Base-by-base conservation (phyloP, 257 asterid species). In the Scutellaria minor region DNA sequence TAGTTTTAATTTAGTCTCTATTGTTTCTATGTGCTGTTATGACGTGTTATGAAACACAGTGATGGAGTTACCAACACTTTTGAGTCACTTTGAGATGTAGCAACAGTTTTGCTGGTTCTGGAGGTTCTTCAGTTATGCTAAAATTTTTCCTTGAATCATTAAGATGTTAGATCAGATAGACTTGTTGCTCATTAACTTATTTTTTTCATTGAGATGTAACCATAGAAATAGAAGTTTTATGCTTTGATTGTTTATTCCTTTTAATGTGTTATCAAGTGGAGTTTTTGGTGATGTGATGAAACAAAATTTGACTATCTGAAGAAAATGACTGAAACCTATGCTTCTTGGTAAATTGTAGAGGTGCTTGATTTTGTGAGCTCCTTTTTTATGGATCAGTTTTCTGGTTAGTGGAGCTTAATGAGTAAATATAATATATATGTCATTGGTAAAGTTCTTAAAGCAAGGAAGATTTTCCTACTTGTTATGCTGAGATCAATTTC, bases 361-460 rank as follows among this genome's bases (percentile, higher is more conserved):
- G 55, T 75, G 68, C 31, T 59, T 24, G 15, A 44, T 37, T 9
- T 52, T 53, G 47, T 5, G 22, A 48, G 20, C 12, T 64, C 39
- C 14, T 24, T 71, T 10, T 39, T 50, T 18, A 55, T 27, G 72
- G 48, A 62, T 54, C 70, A 64, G 20, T 13, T 66, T 24, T 44
- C 8, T 63, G 11, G 60, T 52, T 68, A 18, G 47, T 54, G 66
- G 41, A 11, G 61, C 39, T 37, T 70, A 46, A 58, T 31, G 42
- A 47, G 6, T 22, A 41, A 40, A 24, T 51, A 15, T 22, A 18
- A 6, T 44, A 7, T 64, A 54, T 35, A 6, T 27, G 55, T 18
- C 61, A 53, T 41, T 15, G 41, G 13, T 12, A 39, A 48, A 46
- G 46, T 56, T 40, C 22, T 9, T 27, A 41, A 31, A 63, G 27